Percentiles rank a stretch among this genome's conserved stretches.
Evolutionary conservation across 2,329 filamentous ascomycete genomes (phyloP).

Genomic region (Penicillium vulpinum): DNA sequence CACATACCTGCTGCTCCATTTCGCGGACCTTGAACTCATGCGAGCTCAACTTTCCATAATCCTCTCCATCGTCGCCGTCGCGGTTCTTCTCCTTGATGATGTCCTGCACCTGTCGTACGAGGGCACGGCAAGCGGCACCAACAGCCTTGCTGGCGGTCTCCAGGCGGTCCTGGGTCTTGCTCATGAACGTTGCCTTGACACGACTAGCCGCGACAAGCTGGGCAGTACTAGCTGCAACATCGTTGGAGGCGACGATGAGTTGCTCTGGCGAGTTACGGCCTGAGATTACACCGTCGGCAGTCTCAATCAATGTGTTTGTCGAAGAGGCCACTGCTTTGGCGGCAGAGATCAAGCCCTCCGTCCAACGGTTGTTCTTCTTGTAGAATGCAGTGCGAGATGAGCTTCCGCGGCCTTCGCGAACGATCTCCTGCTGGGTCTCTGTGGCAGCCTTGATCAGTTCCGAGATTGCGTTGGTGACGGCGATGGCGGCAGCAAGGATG

Average conservation of each 20-base stretch:
- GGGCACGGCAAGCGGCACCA: slow-evolving; percentile 77
- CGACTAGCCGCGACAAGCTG: slow-evolving; percentile 93
- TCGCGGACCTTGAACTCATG: slow-evolving; percentile 98
- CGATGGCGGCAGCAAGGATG: slow-evolving; percentile 88
- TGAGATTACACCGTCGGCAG: slow-evolving; percentile 90
- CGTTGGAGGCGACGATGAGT: slow-evolving; percentile 95
- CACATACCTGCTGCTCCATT: slow-evolving; percentile 96
- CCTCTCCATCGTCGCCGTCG: slow-evolving; percentile 75
- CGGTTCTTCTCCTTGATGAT: slow-evolving; percentile 86
- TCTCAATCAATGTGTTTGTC: slow-evolving; percentile 96
- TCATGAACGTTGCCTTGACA: slow-evolving; percentile 98
- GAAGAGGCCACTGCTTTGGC: slow-evolving; percentile 93
- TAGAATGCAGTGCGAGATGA: slow-evolving; percentile 92
- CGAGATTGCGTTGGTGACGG: slow-evolving; percentile 90
- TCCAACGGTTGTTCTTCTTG: slow-evolving; percentile 99
- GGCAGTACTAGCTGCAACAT: slow-evolving; percentile 92
- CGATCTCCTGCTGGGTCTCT: slow-evolving; percentile 91
- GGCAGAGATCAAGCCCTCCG: slow-evolving; percentile 92
- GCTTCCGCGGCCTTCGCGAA: slow-evolving; percentile 83
- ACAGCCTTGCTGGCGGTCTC: slow-evolving; percentile 93
- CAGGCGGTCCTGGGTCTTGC: slow-evolving; percentile 88
- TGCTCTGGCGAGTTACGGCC: slow-evolving; percentile 93
- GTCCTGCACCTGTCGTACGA: slow-evolving; percentile 90
- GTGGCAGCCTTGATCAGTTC: slow-evolving; percentile 94
- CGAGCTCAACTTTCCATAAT: slow-evolving; percentile 82